These are phyloP conservation scores for Fraxinus excelsior DNA, from an alignment of 257 asterid species.

Conservation along the genomic window DNA sequence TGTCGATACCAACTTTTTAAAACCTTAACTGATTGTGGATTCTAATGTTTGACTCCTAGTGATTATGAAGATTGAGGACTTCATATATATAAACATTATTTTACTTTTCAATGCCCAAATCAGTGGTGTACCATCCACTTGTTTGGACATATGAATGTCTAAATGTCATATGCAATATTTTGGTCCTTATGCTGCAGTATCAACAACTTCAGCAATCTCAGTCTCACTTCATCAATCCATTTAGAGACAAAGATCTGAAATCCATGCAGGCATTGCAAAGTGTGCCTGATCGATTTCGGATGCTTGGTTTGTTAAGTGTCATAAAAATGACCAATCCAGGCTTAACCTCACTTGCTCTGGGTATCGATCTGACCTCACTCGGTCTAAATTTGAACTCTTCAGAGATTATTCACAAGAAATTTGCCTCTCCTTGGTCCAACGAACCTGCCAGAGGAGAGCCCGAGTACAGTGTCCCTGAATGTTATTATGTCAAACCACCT, in stretches of 20 bases:
- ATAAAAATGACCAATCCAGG: slow-evolving; percentile 66
- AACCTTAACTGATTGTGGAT: slow-evolving; percentile 6
- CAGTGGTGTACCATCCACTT: slow-evolving; percentile 38
- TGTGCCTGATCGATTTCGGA: slow-evolving; percentile 66
- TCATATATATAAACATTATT: slow-evolving; percentile 11
- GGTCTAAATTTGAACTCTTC: slow-evolving; percentile 78
- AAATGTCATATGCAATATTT: slow-evolving; percentile 34
- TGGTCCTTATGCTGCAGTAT: slow-evolving; percentile 61
- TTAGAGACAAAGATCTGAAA: slow-evolving; percentile 63
- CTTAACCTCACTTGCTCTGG: slow-evolving; percentile 72
- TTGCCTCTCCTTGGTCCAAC: slow-evolving; percentile 90
- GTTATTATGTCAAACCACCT: slow-evolving; percentile 63
- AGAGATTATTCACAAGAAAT: slow-evolving; percentile 75
- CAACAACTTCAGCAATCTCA: slow-evolving; percentile 79
- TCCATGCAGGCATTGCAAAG: slow-evolving; percentile 51
- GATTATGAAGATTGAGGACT: slow-evolving; percentile 5
- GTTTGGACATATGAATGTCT: slow-evolving; percentile 33
- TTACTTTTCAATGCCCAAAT: slow-evolving; percentile 26
- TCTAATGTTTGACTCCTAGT: background rate
- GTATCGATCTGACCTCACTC: slow-evolving; percentile 77
- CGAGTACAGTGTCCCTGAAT: slow-evolving; percentile 62
- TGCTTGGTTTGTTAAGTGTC: slow-evolving; percentile 71
- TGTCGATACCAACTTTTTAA: background rate
- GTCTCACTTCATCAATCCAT: slow-evolving; percentile 63
- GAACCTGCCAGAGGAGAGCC: slow-evolving; percentile 89